Base-by-base conservation (phyloP, 345 rosid species). In the Excoecaria agallocha region DNA sequence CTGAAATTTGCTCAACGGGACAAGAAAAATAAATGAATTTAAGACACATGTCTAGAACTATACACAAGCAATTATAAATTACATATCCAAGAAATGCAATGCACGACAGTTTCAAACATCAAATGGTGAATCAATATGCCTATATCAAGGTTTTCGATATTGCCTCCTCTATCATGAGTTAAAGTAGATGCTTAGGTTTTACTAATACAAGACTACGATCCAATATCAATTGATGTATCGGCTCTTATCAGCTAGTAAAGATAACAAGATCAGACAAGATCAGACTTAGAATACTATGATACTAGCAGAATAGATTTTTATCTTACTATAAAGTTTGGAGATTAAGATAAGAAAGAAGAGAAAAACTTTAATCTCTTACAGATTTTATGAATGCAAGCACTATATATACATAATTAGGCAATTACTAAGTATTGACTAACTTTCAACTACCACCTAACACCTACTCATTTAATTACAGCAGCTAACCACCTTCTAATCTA, bases 1-100 rank as follows among this genome's bases (percentile, higher is more conserved):
- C 99, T 94, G 93, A 76, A 86, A 83, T 8, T 39, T 82, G 16
- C 57, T 69, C 61, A 68, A 74, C 54, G 22, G 15, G 50, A 54
- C 59, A 72, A 59, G n/a, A 15, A 68, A 66, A 67, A 20, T 49
- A 76, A 17, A 41, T 60, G 12, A 63, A 19, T 20, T 70, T 20
- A 68, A 25, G n/a, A 67, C 5, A 66, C 30, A 54, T 37, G 10
- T 38, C 59, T 25, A 15, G 25, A 70, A 39, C 46, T 12, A 49
- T 17, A 41, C 61, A 17, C 6, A 9, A 66, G 37, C 74, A 69
- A 13, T 24, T 30, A 16, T 25, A 38, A 57, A 12, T 35, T 55
- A 38, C 15, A 75, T 6, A 57, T 55, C 20, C 20, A 30, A 5
- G 63, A 7, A 57, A 24, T 25, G 43, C 4, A 46, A 67, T 19